A percentile compares a stretch with the other conserved stretches of the same genome.
Conservation (phyloP, 176 grass and related monocot genomes). For the Tillandsia leiboldiana region DNA sequence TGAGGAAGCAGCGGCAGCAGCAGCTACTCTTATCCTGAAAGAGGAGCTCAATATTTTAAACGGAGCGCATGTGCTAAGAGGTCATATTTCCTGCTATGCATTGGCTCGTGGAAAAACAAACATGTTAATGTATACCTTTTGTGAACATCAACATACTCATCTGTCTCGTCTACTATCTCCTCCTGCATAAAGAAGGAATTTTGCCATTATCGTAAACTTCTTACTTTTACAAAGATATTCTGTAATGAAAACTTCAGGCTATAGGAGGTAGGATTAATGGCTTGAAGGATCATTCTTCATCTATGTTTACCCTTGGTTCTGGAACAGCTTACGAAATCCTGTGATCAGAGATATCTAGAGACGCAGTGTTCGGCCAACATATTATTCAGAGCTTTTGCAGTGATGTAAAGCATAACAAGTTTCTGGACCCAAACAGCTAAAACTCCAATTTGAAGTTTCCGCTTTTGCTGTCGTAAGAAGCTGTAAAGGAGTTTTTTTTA, state of each 20-base stretch:
- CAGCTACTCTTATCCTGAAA: constrained; percentile 81
- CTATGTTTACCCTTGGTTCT: no score
- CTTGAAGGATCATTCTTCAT: no score
- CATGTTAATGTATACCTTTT: constrained; percentile 57
- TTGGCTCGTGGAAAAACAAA: constrained; percentile 10
- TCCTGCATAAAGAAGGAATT: constrained; percentile 41
- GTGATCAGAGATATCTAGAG: no score
- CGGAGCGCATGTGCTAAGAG: not conserved
- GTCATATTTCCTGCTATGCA: not conserved
- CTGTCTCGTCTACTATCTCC: constrained; percentile 97
- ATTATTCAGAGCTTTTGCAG: no score
- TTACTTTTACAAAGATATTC: not conserved
- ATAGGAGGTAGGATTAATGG: not conserved
- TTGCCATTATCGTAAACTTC: not conserved
- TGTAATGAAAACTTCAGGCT: not conserved
- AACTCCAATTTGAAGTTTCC: no score
- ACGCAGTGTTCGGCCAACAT: no score
- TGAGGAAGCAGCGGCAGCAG: constrained; percentile 82
- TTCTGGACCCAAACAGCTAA: no score
- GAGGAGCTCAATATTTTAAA: not conserved
- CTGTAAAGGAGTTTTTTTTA: no score
- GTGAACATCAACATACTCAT: constrained; percentile 99
- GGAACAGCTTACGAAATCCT: no score
- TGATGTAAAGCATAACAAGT: no score
- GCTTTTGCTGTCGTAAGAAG: no score